Conservation (phyloP, 2,329 filamentous ascomycete species). For the Plectosphaerella cucumerina region DNA sequence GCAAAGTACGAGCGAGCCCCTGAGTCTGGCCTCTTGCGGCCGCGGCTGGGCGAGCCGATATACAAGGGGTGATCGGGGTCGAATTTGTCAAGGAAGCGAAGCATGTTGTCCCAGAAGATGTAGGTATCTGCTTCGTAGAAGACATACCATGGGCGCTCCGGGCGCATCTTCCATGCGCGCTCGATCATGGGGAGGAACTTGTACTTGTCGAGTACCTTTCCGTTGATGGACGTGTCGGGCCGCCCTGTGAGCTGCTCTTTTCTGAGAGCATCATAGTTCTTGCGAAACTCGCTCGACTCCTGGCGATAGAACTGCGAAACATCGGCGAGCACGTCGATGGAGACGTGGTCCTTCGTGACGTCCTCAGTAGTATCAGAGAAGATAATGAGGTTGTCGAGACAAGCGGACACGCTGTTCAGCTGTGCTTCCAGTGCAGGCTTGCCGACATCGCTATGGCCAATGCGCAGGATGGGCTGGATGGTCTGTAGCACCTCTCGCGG, state of each 20-base stretch:
- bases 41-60: conserved; percentile 43
- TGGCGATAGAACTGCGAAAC: conserved; percentile 34
- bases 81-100: conserved; percentile 44
- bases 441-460: conserved; percentile 36
- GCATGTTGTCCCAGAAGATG: conserved; percentile 33
- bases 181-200: conserved; percentile 55
- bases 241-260: conserved; percentile 27
- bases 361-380: conserved; percentile 46
- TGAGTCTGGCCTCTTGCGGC: conserved; percentile 22
- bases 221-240: conserved; percentile 29
- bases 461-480: conserved; percentile 38
- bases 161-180: conserved; percentile 40
- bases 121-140: conserved; percentile 55
- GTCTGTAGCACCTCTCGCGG: conserved; percentile 17
- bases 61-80: conserved; percentile 41
- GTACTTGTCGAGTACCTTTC: conserved; percentile 52
- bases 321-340: conserved; percentile 41
- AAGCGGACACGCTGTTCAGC: conserved; percentile 48
- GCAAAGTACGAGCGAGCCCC: conserved; percentile 37
- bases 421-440: conserved; percentile 38
- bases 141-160: conserved; percentile 49
- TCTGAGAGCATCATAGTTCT: conserved; percentile 34
- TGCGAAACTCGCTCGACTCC: background rate
- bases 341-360: conserved; percentile 31
- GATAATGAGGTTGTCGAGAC: conserved; percentile 41